Percentiles rank a stretch among this genome's conserved stretches.
phyloP scores from a whole-genome alignment of 2,329 filamentous ascomycete genomes.

The Lasiodiplodia gonubiensis region DNA sequence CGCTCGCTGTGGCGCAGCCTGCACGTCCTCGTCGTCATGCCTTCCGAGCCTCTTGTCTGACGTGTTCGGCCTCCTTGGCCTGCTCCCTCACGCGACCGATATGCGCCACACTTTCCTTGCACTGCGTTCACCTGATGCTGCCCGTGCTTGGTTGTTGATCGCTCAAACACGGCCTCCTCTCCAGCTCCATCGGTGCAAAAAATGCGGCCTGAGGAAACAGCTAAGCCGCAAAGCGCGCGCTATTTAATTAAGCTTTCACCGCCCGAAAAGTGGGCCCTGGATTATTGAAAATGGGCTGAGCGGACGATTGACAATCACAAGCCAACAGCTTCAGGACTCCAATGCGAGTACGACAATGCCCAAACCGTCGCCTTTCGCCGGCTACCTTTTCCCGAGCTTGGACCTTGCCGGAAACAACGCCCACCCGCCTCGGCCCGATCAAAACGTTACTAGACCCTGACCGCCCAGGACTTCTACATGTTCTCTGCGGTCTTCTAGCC shows the following conservation, averaged over 20 bases:
- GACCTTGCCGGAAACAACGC: neutral
- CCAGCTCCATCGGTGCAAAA: neutral
- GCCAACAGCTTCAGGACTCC: neutral
- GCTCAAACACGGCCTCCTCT: neutral
- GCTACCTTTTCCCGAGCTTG: neutral
- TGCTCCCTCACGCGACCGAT: neutral
- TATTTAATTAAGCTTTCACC: neutral
- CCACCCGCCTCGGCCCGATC: neutral
- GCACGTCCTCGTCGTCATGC: neutral
- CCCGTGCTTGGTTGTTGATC: neutral
- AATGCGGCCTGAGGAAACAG: neutral
- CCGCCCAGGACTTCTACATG: neutral
- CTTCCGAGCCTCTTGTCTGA: constrained; percentile 18
- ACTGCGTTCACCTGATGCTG: neutral
- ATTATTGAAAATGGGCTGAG: neutral
- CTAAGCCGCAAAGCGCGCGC: neutral
- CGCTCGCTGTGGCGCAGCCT: constrained; percentile 2
- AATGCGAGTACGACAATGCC: too few relatives aligned
- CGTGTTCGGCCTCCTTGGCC: constrained; percentile 10
- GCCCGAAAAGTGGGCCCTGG: neutral
- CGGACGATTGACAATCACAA: neutral
- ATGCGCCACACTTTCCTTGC: neutral
- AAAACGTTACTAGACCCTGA: neutral
- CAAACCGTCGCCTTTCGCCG: neutral
- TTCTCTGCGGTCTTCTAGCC: neutral